Evolutionary conservation across 1,284 basidiomycete species (phyloP).

Genomic region (Austroboletus novae-zelandiae): DNA sequence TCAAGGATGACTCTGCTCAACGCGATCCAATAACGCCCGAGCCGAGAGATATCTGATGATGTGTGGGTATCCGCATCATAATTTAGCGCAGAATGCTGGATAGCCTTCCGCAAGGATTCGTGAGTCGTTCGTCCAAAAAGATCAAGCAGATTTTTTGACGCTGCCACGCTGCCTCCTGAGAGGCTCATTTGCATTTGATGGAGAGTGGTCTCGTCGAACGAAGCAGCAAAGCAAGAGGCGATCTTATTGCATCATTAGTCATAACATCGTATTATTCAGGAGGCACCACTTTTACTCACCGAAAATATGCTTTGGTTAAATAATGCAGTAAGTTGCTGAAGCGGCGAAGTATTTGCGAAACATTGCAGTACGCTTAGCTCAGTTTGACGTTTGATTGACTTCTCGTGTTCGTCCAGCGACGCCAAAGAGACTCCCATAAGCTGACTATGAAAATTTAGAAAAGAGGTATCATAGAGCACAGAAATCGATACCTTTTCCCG

Average conservation of each 20-base stretch:
- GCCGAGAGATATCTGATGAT: conserved; percentile 12
- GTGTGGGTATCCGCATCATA: conserved; percentile 1
- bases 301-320: conserved; percentile 39
- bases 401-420: conserved; percentile 36
- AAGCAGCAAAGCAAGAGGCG: conserved; percentile 42
- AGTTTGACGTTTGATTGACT: conserved; percentile 35
- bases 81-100: conserved; percentile 18
- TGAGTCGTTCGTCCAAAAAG: conserved; percentile 18
- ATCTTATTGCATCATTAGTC: conserved; percentile 26
- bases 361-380: conserved; percentile 39
- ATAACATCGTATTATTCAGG: background rate
- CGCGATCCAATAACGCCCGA: conserved; percentile 68
- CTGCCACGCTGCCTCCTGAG: conserved; percentile 5
- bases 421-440: conserved; percentile 21
- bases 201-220: conserved; percentile 35
- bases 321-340: conserved; percentile 40
- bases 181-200: conserved; percentile 14
- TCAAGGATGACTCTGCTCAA: conserved; percentile 60
- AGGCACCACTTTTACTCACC: conserved; percentile 30
- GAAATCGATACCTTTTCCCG: conserved; percentile 23
- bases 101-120: conserved; percentile 25
- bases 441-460: conserved; percentile 17
- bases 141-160: conserved; percentile 17
- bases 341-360: conserved; percentile 33
- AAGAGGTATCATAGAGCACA: background rate